Conservation (phyloP, 2,329 filamentous ascomycete genomes). For the Sphaceloma murrayae region DNA sequence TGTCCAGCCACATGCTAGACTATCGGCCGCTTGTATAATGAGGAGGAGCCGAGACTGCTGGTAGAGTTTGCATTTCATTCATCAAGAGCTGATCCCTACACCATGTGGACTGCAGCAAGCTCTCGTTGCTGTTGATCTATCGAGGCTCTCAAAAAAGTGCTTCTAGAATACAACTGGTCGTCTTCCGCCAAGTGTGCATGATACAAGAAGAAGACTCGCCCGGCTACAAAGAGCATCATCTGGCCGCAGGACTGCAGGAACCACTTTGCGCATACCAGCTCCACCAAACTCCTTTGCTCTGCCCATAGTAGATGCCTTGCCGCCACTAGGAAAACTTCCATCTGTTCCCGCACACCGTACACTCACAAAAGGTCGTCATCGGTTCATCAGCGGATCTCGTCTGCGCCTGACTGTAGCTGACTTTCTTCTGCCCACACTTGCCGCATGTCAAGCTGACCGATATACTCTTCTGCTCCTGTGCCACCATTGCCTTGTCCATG, state of each 20-base stretch:
- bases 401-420: slow-evolving; percentile 93
- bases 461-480: slow-evolving; percentile 83
- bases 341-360: slow-evolving; percentile 42
- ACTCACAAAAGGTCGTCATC: slow-evolving; percentile 49
- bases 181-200: slow-evolving; percentile 1
- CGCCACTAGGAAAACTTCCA: slow-evolving; percentile 39
- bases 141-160: not conserved
- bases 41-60: too few species aligned
- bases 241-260: too few species aligned
- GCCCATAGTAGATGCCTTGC: too few species aligned
- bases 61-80: too few species aligned
- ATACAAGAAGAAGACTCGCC: slow-evolving; percentile 9
- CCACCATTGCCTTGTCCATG: slow-evolving; percentile 94
- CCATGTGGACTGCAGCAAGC: too few species aligned
- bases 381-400: slow-evolving; percentile 93
- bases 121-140: too few species aligned
- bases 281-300: too few species aligned
- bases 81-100: too few species aligned
- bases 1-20: not conserved
- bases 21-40: too few species aligned
- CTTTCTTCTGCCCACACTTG: slow-evolving; percentile 86
- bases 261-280: too few species aligned
- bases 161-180: slow-evolving; percentile 6
- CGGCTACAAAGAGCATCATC: too few species aligned
- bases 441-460: slow-evolving; percentile 79